These are phyloP conservation scores for Neonectria faginata DNA, from an alignment of 2,329 filamentous ascomycete genomes.

Conservation along the genomic window DNA sequence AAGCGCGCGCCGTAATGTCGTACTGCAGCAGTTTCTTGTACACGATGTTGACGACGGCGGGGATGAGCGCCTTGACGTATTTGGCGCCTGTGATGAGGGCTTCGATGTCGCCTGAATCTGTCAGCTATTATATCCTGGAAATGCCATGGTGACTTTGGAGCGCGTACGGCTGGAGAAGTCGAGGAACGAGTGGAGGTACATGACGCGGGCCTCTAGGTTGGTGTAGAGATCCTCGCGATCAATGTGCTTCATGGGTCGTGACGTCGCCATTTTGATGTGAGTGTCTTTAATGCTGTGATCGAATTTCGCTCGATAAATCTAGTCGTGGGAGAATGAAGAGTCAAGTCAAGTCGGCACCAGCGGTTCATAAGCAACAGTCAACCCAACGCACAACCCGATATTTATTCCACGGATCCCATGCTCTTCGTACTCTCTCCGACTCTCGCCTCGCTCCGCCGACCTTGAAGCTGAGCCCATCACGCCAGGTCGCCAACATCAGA, in stretches of 20 bases:
- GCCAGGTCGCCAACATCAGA: slow-evolving; percentile 46
- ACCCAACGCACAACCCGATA: slow-evolving; percentile 30
- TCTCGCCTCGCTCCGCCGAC: slow-evolving; percentile 46
- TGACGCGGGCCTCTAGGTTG: slow-evolving; percentile 74
- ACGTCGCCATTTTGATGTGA: slow-evolving; percentile 45
- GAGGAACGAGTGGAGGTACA: slow-evolving; percentile 80
- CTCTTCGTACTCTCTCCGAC: slow-evolving; percentile 30
- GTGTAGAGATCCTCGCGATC: slow-evolving; percentile 79
- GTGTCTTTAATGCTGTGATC: neutral
- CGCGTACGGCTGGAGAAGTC: slow-evolving; percentile 77
- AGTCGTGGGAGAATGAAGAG: slow-evolving; percentile 1
- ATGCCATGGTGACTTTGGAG: too few relatives aligned
- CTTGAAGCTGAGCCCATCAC: slow-evolving; percentile 44
- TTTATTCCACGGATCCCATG: slow-evolving; percentile 40
- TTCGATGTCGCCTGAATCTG: slow-evolving; percentile 72
- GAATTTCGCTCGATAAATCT: neutral
- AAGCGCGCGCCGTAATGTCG: slow-evolving; percentile 84
- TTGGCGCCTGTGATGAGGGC: slow-evolving; percentile 76
- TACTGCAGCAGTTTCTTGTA: slow-evolving; percentile 85
- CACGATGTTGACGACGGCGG: slow-evolving; percentile 84
- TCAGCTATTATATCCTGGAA: slow-evolving; percentile 25
- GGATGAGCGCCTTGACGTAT: slow-evolving; percentile 85
- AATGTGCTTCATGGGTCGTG: slow-evolving; percentile 66
- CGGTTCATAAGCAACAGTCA: slow-evolving; percentile 13
- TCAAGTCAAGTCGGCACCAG: neutral